A percentile compares a stretch with the other conserved stretches of the same genome.
phyloP scores from a whole-genome alignment of 2,329 filamentous ascomycete genomes.

The Dactylonectria estremocensis region DNA sequence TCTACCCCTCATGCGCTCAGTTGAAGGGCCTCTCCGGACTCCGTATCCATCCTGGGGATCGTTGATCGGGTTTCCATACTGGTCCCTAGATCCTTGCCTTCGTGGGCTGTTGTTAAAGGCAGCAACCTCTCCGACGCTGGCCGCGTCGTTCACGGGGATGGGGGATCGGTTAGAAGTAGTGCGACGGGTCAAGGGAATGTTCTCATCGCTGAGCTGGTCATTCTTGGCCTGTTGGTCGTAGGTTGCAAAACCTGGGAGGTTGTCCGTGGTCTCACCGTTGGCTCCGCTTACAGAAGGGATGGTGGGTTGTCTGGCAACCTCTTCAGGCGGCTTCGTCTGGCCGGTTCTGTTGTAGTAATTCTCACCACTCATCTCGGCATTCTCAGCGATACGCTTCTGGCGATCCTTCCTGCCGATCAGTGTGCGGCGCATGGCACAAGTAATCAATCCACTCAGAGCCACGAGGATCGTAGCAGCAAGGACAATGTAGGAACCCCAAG shows the following conservation, averaged over 20 bases:
- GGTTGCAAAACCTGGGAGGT: constrained; percentile 71
- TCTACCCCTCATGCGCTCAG: constrained; percentile 68
- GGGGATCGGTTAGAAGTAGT: constrained; percentile 73
- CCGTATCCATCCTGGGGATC: constrained; percentile 62
- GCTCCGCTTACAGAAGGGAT: constrained; percentile 71
- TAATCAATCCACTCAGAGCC: constrained; percentile 84
- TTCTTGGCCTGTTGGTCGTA: constrained; percentile 78
- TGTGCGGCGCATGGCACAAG: constrained; percentile 94
- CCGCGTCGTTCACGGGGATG: constrained; percentile 60
- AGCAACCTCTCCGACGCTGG: constrained; percentile 52
- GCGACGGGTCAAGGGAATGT: constrained; percentile 77
- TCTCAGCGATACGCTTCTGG: constrained; percentile 91
- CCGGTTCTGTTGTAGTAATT: constrained; percentile 87
- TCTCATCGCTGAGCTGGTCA: constrained; percentile 76
- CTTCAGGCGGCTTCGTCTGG: constrained; percentile 63
- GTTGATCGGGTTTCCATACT: constrained; percentile 74
- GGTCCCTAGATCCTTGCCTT: constrained; percentile 68
- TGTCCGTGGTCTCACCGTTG: constrained; percentile 64
- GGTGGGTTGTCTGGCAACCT: constrained; percentile 68
- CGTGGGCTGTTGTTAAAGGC: constrained; percentile 53
- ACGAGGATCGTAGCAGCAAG: constrained; percentile 90
- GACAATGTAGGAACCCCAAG: constrained; percentile 95
- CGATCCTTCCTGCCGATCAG: constrained; percentile 93
- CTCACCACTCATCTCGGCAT: constrained; percentile 96
- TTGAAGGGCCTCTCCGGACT: constrained; percentile 62